Evolutionary conservation across 805 yeast species (phyloP).

Genomic region (Ogataea pini): DNA sequence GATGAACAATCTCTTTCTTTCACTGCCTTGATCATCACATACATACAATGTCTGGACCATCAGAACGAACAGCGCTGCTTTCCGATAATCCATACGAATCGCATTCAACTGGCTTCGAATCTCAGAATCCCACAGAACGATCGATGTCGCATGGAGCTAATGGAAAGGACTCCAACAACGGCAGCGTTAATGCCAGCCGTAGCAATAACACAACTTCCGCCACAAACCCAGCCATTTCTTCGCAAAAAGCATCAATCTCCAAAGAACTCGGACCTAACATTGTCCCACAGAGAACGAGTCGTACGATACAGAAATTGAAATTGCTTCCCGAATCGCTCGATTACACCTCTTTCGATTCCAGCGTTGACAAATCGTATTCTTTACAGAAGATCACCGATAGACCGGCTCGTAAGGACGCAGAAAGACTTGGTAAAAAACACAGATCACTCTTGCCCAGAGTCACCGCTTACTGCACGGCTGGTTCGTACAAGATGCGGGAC

Average conservation of each 20-base stretch:
- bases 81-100: constrained; percentile 35
- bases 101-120: neutral
- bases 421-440: constrained; percentile 82
- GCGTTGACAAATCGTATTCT: constrained; percentile 57
- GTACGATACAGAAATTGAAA: constrained; percentile 73
- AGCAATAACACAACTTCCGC: neutral
- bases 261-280: constrained; percentile 47
- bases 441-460: constrained; percentile 87
- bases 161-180: neutral
- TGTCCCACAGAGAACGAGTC: constrained; percentile 73
- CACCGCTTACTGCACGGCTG: constrained; percentile 95
- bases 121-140: constrained; percentile 2
- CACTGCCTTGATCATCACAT: neutral
- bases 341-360: constrained; percentile 26
- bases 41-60: constrained; percentile 10
- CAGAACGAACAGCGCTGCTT: constrained; percentile 31
- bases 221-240: neutral
- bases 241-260: constrained; percentile 24
- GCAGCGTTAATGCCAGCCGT: neutral
- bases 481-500: constrained; percentile 87
- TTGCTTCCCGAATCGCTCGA: constrained; percentile 62
- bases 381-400: constrained; percentile 85
- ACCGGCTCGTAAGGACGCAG: constrained; percentile 92
- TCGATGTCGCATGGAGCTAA: neutral
- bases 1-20: neutral